Conservation (phyloP, 371 early-diverging fungal species). For the Haplosporangium sp. region DNA sequence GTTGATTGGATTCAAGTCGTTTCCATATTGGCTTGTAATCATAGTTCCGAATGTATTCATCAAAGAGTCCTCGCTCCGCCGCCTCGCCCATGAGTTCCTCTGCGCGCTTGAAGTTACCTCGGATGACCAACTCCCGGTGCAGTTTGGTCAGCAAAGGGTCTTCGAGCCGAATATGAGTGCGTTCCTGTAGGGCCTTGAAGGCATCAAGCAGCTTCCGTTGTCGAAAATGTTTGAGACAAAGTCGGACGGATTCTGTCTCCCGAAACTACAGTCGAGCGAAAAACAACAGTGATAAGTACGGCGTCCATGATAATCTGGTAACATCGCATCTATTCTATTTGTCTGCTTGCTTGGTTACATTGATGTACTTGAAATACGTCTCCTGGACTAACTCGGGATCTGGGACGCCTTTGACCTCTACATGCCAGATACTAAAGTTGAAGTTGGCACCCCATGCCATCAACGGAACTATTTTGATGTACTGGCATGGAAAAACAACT, state of each 20-base stretch:
- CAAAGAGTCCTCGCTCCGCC: slow-evolving; percentile 69
- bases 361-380: slow-evolving; percentile 70
- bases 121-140: slow-evolving; percentile 72
- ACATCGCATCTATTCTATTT: neutral
- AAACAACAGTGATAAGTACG: neutral
- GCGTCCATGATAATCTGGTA: neutral
- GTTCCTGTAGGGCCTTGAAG: slow-evolving; percentile 74
- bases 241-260: slow-evolving; percentile 82
- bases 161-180: slow-evolving; percentile 76
- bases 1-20: slow-evolving; percentile 58
- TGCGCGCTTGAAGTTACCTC: slow-evolving; percentile 77
- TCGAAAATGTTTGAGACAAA: slow-evolving; percentile 91
- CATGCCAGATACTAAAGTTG: slow-evolving; percentile 96
- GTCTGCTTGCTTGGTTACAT: slow-evolving; percentile 59
- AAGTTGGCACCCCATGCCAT: slow-evolving; percentile 93
- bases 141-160: slow-evolving; percentile 83
- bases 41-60: slow-evolving; percentile 71
- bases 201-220: slow-evolving; percentile 81
- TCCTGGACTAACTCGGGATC: slow-evolving; percentile 74
- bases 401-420: slow-evolving; percentile 84
- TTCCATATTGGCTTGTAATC: slow-evolving; percentile 83
- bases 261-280: slow-evolving; percentile 61
- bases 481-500: slow-evolving; percentile 85
- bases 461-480: slow-evolving; percentile 93
- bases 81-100: slow-evolving; percentile 78